Evolutionary conservation across 257 asterid species (phyloP).

Genomic region (Solanum sparsipilum): DNA sequence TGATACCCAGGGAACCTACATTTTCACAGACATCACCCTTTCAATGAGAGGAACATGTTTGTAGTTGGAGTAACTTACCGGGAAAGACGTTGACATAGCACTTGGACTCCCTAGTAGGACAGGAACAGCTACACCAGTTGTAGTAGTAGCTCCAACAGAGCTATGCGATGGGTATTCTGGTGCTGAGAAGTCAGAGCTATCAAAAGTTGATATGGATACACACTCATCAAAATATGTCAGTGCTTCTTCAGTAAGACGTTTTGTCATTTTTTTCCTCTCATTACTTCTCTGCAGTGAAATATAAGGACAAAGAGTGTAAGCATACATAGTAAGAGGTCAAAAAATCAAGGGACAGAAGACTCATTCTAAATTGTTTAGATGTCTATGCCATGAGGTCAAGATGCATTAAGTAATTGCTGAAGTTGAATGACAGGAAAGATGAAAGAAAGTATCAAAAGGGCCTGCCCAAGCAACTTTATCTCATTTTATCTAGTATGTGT

Average conservation of each 20-base stretch:
- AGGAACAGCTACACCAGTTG: constrained; percentile 11
- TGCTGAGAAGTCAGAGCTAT: constrained; percentile 96
- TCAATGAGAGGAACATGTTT: constrained; percentile 36
- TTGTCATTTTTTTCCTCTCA: constrained; percentile 69
- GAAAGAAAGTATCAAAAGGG: neutral
- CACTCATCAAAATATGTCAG: constrained; percentile 88
- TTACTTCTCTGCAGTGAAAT: constrained; percentile 58
- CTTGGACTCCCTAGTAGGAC: constrained; percentile 25
- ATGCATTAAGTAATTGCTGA: neutral
- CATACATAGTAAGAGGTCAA: neutral
- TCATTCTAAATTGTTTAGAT: neutral
- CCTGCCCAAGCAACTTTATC: neutral
- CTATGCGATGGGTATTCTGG: constrained; percentile 54
- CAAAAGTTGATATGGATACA: constrained; percentile 85
- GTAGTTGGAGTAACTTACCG: constrained; percentile 17
- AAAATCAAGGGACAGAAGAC: neutral
- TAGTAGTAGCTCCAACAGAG: constrained; percentile 22
- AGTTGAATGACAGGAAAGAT: neutral
- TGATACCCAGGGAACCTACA: neutral
- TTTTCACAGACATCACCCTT: neutral
- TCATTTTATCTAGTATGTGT: neutral
- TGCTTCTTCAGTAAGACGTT: constrained; percentile 84
- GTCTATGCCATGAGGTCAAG: neutral
- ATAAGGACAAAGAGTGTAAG: neutral
- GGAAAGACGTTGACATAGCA: constrained; percentile 14